phyloP scores from a whole-genome alignment of 441 rosid species.

The California macrophylla region DNA sequence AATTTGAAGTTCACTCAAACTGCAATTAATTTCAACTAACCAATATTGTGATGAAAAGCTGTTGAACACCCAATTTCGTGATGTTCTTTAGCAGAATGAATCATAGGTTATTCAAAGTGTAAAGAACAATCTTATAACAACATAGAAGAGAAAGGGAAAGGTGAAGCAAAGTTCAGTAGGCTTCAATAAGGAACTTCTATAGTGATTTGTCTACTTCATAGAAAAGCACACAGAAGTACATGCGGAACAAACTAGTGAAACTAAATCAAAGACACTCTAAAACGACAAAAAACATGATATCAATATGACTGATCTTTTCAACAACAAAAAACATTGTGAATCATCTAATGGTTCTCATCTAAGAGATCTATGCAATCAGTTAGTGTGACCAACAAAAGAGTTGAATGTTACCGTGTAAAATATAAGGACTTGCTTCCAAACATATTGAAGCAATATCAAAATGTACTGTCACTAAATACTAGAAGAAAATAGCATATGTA shows the following conservation, averaged over 20 bases:
- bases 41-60: neutral
- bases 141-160: neutral
- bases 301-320: neutral
- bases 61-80: neutral
- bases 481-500: constrained; percentile 2
- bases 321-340: neutral
- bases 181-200: neutral
- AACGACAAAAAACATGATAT: neutral
- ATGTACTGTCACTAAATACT: neutral
- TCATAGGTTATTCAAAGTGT: neutral
- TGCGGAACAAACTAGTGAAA: neutral
- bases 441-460: neutral
- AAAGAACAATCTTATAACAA: neutral
- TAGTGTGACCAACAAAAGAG: neutral
- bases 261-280: neutral
- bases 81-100: neutral
- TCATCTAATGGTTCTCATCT: neutral
- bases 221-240: neutral
- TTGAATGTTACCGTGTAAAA: neutral
- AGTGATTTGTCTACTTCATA: neutral
- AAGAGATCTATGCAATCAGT: neutral
- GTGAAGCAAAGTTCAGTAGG: neutral
- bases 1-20: neutral
- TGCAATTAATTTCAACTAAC: neutral
- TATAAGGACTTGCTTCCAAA: too few species aligned